phyloP scores from a whole-genome alignment of 2,329 filamentous ascomycete genomes.

The Nemania abortiva region DNA sequence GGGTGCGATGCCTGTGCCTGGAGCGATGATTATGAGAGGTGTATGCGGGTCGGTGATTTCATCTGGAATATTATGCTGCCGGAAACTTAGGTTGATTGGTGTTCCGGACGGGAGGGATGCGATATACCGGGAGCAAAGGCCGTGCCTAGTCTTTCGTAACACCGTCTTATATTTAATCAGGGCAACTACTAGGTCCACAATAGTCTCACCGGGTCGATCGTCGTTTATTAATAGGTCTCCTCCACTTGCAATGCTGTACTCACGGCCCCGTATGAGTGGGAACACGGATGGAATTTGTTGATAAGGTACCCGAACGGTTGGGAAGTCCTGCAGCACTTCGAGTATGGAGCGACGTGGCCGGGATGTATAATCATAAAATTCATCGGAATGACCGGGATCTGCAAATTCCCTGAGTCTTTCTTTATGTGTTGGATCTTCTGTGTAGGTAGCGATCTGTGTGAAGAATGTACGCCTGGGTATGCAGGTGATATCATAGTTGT shows the following conservation, averaged over 20 bases:
- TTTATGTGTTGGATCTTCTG: conserved; percentile 77
- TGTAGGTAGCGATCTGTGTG: conserved; percentile 79
- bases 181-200: conserved; percentile 81
- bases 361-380: conserved; percentile 96
- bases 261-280: conserved; percentile 84
- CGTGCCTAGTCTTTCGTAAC: conserved; percentile 84
- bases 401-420: conserved; percentile 88
- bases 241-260: conserved; percentile 92
- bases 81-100: conserved; percentile 70
- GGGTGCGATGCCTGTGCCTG: conserved; percentile 89
- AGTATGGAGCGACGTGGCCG: conserved; percentile 90
- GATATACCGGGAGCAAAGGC: conserved; percentile 91
- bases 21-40: conserved; percentile 82
- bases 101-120: conserved; percentile 71
- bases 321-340: conserved; percentile 92
- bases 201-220: conserved; percentile 51
- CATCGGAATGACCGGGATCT: conserved; percentile 82
- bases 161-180: conserved; percentile 93
- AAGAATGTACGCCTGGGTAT: conserved; percentile 93
- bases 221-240: conserved; percentile 56
- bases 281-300: conserved; percentile 78
- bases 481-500: conserved; percentile 89
- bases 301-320: conserved; percentile 83
- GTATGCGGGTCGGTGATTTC: conserved; percentile 37
- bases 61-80: conserved; percentile 55